Conservation (phyloP, 345 rosid genomes). For the Passiflora organensis region DNA sequence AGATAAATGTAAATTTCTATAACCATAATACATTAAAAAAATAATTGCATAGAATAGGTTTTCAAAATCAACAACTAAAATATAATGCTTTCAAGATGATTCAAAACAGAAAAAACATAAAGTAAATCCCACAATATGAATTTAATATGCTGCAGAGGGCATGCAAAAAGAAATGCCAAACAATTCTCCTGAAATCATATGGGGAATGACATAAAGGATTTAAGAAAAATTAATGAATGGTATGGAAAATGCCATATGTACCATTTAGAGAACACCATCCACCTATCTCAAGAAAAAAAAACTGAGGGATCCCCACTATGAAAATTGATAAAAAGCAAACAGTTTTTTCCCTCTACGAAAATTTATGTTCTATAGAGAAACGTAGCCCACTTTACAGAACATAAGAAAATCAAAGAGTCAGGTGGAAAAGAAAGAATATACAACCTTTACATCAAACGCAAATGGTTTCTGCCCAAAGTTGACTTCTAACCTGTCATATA, state of each 20-base stretch:
- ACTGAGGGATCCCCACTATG: no score
- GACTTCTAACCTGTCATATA: slow-evolving; percentile 66
- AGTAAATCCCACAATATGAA: no score
- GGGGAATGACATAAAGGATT: no score
- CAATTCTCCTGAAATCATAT: no score
- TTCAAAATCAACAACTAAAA: not conserved
- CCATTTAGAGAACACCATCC: no score
- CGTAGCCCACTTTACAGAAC: not conserved
- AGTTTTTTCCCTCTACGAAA: no score
- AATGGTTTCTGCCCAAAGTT: slow-evolving; percentile 80
- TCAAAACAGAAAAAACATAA: no score
- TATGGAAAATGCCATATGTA: no score
- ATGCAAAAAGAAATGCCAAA: no score
- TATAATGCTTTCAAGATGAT: not conserved
- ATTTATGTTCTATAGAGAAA: not conserved
- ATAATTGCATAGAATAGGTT: not conserved
- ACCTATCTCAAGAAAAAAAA: not conserved
- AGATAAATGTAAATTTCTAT: not conserved
- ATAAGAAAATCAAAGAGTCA: not conserved
- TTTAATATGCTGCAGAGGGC: no score
- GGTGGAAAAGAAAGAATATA: slow-evolving; percentile 9
- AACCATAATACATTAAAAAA: not conserved
- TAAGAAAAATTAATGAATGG: no score
- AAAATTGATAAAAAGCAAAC: no score
- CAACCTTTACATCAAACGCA: slow-evolving; percentile 79